phyloP scores from a whole-genome alignment of 1,139 yeast genomes.

The Lodderomyces elongisporus region DNA sequence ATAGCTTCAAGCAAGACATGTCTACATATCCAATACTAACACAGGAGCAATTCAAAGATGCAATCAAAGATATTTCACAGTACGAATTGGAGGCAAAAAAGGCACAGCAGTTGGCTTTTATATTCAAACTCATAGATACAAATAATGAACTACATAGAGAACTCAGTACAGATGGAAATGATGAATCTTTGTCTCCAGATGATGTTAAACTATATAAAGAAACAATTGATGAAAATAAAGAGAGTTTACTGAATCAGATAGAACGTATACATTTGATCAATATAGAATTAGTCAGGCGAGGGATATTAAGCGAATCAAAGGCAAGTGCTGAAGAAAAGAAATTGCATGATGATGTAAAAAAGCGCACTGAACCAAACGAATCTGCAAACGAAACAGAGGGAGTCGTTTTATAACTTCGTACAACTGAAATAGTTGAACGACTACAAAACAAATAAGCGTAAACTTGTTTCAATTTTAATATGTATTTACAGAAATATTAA shows the following conservation, averaged over 20 bases:
- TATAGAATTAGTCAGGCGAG: conserved; percentile 25
- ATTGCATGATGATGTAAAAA: conserved; percentile 9
- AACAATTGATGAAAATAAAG: conserved; percentile 31
- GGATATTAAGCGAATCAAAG: conserved; percentile 14
- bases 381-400: conserved; percentile 4
- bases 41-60: conserved; percentile 19
- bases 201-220: conserved; percentile 27
- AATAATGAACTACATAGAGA: conserved; percentile 27
- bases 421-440: too few species aligned
- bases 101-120: conserved; percentile 9
- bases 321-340: conserved; percentile 9
- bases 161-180: conserved; percentile 16
- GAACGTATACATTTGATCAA: conserved; percentile 20
- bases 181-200: conserved; percentile 10
- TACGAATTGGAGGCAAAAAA: conserved; percentile 11
- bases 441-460: too few species aligned
- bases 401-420: too few species aligned
- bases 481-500: too few species aligned
- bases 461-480: too few species aligned
- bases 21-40: conserved; percentile 7
- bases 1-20: too few species aligned
- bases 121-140: conserved; percentile 27
- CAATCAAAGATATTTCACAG: conserved; percentile 24
- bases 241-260: conserved; percentile 26
- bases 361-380: too few species aligned